These are phyloP conservation scores for Pythium chondricola DNA, from an alignment of 352 stramenopile genomes.

Conservation along the genomic window DNA sequence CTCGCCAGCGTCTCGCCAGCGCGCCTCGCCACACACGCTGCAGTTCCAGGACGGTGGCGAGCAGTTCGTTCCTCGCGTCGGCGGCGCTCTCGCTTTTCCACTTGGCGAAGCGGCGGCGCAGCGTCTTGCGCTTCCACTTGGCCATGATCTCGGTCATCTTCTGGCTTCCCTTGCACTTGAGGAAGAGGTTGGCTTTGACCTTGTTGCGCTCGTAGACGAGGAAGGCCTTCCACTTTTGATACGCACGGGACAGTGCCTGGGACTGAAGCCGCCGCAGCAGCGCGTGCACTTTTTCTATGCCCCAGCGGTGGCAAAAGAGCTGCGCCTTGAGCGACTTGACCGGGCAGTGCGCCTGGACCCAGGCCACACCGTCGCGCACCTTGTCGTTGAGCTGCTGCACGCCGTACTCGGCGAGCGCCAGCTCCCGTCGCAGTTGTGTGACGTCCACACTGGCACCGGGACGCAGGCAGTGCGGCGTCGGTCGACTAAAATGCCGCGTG, in stretches of 20 bases:
- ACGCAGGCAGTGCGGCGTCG: conserved; percentile 53
- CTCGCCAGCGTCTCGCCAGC: conserved; percentile 25
- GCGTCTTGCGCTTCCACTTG: conserved; percentile 49
- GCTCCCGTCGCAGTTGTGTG: conserved; percentile 57
- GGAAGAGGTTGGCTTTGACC: conserved; percentile 63
- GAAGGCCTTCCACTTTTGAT: conserved; percentile 66
- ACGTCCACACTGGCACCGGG: conserved; percentile 44
- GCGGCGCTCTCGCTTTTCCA: conserved; percentile 48
- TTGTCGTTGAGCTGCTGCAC: conserved; percentile 69
- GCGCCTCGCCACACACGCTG: conserved; percentile 55
- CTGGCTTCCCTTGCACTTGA: conserved; percentile 79
- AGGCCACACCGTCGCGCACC: conserved; percentile 77
- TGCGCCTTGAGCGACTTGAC: conserved; percentile 77
- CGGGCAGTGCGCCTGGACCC: conserved; percentile 81
- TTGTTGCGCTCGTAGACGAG: conserved; percentile 73
- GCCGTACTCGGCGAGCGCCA: conserved; percentile 71
- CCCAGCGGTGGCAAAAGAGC: conserved; percentile 82
- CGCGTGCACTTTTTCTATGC: conserved; percentile 74
- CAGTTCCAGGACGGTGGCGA: conserved; percentile 62
- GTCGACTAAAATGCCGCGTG: conserved; percentile 33
- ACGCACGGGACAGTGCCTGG: conserved; percentile 56
- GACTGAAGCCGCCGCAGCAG: conserved; percentile 65
- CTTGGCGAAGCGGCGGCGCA: conserved; percentile 30
- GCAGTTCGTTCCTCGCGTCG: conserved; percentile 50
- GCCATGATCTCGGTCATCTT: conserved; percentile 65